These are phyloP conservation scores for Lachnellula willkommii DNA, from an alignment of 2,329 filamentous ascomycete genomes.

Conservation along the genomic window DNA sequence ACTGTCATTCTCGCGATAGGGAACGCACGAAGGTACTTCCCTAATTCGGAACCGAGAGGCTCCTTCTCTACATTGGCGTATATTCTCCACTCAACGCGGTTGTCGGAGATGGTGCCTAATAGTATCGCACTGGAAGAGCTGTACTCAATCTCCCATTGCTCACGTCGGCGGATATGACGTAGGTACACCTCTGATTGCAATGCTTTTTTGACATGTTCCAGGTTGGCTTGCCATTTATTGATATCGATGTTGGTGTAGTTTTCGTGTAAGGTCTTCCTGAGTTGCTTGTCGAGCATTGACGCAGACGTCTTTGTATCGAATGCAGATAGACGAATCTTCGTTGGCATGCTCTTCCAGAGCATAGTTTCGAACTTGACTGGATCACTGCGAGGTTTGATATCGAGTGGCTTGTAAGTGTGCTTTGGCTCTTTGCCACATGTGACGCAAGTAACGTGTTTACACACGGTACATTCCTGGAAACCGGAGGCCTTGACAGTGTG, in stretches of 20 bases:
- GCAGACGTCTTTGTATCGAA: conserved; percentile 20
- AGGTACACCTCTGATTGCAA: conserved; percentile 33
- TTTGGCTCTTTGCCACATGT: conserved; percentile 49
- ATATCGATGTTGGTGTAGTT: conserved; percentile 15
- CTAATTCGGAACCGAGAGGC: conserved; percentile 32
- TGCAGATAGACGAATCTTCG: conserved; percentile 32
- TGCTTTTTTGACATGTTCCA: conserved; percentile 29
- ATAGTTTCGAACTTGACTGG: conserved; percentile 41
- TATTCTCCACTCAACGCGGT: conserved; percentile 41
- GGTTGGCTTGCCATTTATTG: conserved; percentile 32
- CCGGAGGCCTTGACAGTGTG: conserved; percentile 28
- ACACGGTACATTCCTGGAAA: conserved; percentile 45
- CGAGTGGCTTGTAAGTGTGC: conserved; percentile 28
- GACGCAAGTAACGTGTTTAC: conserved; percentile 49
- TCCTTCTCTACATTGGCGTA: conserved; percentile 36
- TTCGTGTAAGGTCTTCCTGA: background rate
- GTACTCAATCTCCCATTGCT: conserved; percentile 40
- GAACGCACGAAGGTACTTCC: conserved; percentile 35
- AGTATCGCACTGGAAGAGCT: conserved; percentile 35
- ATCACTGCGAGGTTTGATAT: conserved; percentile 26
- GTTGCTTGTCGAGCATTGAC: background rate
- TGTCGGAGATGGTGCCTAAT: conserved; percentile 34
- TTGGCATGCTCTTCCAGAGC: conserved; percentile 39
- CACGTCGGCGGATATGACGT: conserved; percentile 30
- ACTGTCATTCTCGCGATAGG: conserved; percentile 45